Evolutionary conservation across 768 basidiomycete genomes (phyloP).

Genomic region (Artomyces pyxidatus): DNA sequence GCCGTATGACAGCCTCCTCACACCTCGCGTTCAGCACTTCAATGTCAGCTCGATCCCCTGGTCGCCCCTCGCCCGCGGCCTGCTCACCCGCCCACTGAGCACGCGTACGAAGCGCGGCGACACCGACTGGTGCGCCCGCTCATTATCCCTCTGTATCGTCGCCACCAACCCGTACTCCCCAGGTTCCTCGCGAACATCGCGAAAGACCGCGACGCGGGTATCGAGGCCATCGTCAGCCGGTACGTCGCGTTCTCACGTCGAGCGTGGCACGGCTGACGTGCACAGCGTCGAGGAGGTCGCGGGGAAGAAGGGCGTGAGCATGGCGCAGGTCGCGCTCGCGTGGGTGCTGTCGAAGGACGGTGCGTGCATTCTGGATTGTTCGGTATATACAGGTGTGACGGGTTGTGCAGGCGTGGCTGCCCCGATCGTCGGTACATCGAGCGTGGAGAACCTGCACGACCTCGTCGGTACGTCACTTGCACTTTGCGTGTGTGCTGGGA

Average conservation of each 20-base stretch:
- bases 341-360: conserved; percentile 31
- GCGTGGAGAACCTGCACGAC: conserved; percentile 8
- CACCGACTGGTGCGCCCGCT: conserved; percentile 20
- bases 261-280: neutral
- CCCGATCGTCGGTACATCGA: conserved; percentile 9
- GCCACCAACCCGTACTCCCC: too few species aligned
- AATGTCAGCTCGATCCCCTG: conserved; percentile 34
- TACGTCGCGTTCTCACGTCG: neutral
- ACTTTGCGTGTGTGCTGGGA: too few species aligned
- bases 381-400: conserved; percentile 40
- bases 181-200: too few species aligned
- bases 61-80: conserved; percentile 30
- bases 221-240: neutral
- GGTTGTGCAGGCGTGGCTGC: conserved; percentile 5
- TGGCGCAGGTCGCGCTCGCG: conserved; percentile 39
- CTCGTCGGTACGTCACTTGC: conserved; percentile 10
- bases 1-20: neutral
- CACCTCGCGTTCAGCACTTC: conserved; percentile 18
- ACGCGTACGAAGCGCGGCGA: conserved; percentile 19
- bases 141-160: neutral
- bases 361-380: conserved; percentile 8
- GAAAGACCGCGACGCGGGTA: neutral
- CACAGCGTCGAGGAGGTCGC: conserved; percentile 33
- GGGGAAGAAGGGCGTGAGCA: conserved; percentile 30
- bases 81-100: conserved; percentile 22